A percentile compares a stretch with the other conserved stretches of the same genome.
Conservation (phyloP, 441 rosid species). For the Isatis lusitanica region DNA sequence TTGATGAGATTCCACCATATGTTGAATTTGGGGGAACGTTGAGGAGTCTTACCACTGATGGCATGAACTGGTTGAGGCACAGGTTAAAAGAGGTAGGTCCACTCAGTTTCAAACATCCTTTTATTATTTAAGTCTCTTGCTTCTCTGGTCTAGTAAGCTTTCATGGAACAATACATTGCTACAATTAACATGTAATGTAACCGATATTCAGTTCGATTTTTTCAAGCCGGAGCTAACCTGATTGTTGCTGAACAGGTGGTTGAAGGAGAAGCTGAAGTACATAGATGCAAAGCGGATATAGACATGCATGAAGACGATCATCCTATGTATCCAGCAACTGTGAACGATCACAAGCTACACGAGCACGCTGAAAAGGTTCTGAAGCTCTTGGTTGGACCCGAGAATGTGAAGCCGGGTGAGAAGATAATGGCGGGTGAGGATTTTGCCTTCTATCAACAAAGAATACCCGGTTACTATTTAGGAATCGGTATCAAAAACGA, state of each 20-base stretch:
- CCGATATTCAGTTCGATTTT: no score
- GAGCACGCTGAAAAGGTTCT: slow-evolving; percentile 53
- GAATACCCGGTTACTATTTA: slow-evolving; percentile 69
- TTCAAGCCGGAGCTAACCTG: neutral
- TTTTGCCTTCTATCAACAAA: slow-evolving; percentile 75
- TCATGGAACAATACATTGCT: neutral
- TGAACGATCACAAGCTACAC: slow-evolving; percentile 60
- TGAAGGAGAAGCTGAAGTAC: slow-evolving; percentile 63
- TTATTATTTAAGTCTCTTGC: neutral
- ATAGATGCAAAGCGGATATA: slow-evolving; percentile 57
- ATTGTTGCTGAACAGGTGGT: slow-evolving; percentile 50
- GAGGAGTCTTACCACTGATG: slow-evolving; percentile 81
- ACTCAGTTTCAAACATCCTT: neutral
- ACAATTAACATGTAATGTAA: no score
- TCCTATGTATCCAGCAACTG: slow-evolving; percentile 61
- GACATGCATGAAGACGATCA: slow-evolving; percentile 46
- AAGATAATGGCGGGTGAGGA: slow-evolving; percentile 81
- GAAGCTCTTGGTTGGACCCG: slow-evolving; percentile 54
- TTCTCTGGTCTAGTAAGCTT: neutral
- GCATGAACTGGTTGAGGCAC: slow-evolving; percentile 53
- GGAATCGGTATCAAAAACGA: slow-evolving; percentile 71
- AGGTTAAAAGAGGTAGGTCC: slow-evolving; percentile 66
- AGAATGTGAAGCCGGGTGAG: slow-evolving; percentile 46
- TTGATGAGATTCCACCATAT: slow-evolving; percentile 53
- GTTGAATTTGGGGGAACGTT: slow-evolving; percentile 83